These are phyloP conservation scores for sorghum (Sorghum bicolor) DNA, from an alignment of 176 grass and related monocot species.

Conservation along the genomic window DNA sequence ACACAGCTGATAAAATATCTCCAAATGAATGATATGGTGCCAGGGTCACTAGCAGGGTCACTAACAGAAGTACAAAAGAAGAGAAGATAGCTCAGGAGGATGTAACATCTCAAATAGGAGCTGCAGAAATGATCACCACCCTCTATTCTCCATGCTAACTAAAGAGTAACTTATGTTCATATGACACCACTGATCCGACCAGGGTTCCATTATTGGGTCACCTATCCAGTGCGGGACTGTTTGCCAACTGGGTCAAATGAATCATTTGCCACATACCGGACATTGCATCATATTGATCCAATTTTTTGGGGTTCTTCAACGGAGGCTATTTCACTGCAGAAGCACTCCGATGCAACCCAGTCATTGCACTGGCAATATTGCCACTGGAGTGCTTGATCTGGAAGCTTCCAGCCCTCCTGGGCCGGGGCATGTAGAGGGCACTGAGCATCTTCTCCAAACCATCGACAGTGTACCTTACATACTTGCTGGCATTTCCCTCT, in stretches of 20 bases:
- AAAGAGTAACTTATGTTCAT: constrained; percentile 28
- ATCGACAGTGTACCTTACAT: constrained; percentile 80
- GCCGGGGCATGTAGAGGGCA: constrained; percentile 52
- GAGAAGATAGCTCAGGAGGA: constrained; percentile 7
- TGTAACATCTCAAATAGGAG: background rate
- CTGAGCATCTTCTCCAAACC: constrained; percentile 76
- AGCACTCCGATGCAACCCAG: constrained; percentile 58
- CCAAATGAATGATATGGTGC: constrained; percentile 23
- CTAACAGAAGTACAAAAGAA: background rate
- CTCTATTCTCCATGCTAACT: constrained; percentile 20
- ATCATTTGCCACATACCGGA: background rate
- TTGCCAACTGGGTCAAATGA: background rate
- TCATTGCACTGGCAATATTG: constrained; percentile 46
- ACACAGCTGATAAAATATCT: constrained; percentile 7
- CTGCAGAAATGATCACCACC: background rate
- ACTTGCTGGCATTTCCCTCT: constrained; percentile 67
- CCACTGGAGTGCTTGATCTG: constrained; percentile 66
- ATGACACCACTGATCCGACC: background rate
- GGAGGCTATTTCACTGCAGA: constrained; percentile 65
- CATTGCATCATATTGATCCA: constrained; percentile 14
- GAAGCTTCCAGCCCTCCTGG: constrained; percentile 62
- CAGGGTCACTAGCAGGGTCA: background rate
- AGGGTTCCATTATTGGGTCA: constrained; percentile 13
- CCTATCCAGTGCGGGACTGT: background rate
- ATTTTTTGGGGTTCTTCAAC: background rate